Conservation (phyloP, 2,329 filamentous ascomycete species). For the Amesomyces nigricolor region DNA sequence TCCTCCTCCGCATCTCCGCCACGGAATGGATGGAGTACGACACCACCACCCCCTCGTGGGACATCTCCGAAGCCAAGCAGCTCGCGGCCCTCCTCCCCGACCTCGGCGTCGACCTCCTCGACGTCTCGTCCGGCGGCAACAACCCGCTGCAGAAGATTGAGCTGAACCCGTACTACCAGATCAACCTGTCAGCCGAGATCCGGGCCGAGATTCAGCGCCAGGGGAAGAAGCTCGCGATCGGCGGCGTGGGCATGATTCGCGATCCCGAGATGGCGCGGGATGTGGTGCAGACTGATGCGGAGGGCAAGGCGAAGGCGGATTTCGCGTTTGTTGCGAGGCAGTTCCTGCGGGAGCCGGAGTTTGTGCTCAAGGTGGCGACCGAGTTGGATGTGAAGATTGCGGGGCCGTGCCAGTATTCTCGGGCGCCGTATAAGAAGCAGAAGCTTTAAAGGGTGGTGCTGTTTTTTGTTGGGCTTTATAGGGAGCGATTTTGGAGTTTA, state of each 20-base stretch:
- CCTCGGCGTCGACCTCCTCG: conserved; percentile 73
- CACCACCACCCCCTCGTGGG: conserved; percentile 53
- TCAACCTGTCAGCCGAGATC: conserved; percentile 64
- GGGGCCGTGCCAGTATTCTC: conserved; percentile 62
- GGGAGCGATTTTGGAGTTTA: background rate
- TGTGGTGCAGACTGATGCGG: conserved; percentile 45
- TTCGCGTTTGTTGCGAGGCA: conserved; percentile 68
- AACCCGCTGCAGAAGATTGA: conserved; percentile 56
- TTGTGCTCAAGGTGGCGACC: conserved; percentile 67
- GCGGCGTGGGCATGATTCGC: conserved; percentile 69
- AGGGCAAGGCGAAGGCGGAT: conserved; percentile 51
- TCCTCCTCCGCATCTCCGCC: conserved; percentile 55
- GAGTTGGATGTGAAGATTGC: conserved; percentile 65
- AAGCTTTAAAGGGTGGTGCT: conserved; percentile 1
- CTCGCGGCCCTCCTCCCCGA: conserved; percentile 66
- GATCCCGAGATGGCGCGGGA: conserved; percentile 61
- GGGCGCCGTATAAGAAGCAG: conserved; percentile 27
- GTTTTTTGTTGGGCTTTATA: background rate
- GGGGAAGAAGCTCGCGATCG: conserved; percentile 54
- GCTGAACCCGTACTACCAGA: conserved; percentile 63
- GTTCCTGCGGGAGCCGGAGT: conserved; percentile 76
- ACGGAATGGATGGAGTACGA: conserved; percentile 55
- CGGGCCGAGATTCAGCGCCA: conserved; percentile 56
- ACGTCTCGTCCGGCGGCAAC: conserved; percentile 74
- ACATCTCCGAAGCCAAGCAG: conserved; percentile 58